phyloP scores from a whole-genome alignment of 176 grass and related monocot genomes.

The Leersia perrieri region DNA sequence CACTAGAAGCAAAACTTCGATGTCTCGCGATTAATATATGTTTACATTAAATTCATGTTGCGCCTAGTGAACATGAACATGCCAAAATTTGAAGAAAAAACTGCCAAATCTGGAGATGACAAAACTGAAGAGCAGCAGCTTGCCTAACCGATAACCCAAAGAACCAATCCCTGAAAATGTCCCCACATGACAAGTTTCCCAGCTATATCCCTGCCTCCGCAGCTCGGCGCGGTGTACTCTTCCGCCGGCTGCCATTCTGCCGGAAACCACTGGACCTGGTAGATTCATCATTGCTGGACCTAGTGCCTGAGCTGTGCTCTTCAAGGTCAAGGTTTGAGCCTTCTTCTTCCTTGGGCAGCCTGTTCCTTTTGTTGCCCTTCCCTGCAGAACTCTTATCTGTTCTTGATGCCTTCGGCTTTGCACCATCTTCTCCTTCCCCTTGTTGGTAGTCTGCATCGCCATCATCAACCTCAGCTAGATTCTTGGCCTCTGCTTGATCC shows the following conservation, averaged over 20 bases:
- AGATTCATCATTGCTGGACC: slow-evolving; percentile 52
- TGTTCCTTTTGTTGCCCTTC: slow-evolving; percentile 61
- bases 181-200: slow-evolving; percentile 18
- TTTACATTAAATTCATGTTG: slow-evolving; percentile 42
- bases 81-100: not conserved
- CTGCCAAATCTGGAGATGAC: slow-evolving; percentile 2
- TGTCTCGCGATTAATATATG: slow-evolving; percentile 24
- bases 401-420: slow-evolving; percentile 26
- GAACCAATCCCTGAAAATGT: not conserved
- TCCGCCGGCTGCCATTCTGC: slow-evolving; percentile 55
- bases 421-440: slow-evolving; percentile 29
- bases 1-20: slow-evolving; percentile 38
- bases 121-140: slow-evolving; percentile 53
- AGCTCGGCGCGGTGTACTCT: slow-evolving; percentile 64
- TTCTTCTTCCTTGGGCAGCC: slow-evolving; percentile 42
- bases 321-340: slow-evolving; percentile 35
- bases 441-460: slow-evolving; percentile 37
- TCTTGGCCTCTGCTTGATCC: slow-evolving; percentile 35
- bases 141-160: slow-evolving; percentile 23
- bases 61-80: slow-evolving; percentile 9
- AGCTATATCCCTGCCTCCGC: slow-evolving; percentile 59
- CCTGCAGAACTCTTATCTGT: slow-evolving; percentile 33
- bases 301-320: slow-evolving; percentile 46
- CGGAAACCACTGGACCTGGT: slow-evolving; percentile 49
- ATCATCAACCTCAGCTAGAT: slow-evolving; percentile 24